Base-by-base conservation (phyloP, 2,329 filamentous ascomycete species). In the Cercospora sojina region DNA sequence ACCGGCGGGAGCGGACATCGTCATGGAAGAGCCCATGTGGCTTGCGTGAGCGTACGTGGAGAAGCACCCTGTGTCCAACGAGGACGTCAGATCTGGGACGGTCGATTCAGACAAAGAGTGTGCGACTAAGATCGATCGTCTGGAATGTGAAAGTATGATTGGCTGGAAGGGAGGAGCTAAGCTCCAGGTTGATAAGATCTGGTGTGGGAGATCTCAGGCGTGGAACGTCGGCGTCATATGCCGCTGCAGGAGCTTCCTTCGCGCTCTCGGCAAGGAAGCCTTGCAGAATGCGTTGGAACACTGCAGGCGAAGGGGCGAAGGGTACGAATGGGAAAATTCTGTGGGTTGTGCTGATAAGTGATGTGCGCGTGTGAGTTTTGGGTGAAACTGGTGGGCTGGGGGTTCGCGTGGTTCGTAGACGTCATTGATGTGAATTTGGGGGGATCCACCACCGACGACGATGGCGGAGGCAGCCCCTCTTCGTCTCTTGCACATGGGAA, bases 371-470 rank as follows among this genome's bases (percentile, higher is more conserved):
- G 27, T 35, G 29, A 32, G 27, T 31, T 27, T 32, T 47, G 13
- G 35, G n/a, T 5, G 56, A 51, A 7, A 31, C 9, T 59, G 47
- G 35, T 12, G 12, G 13, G 16, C 12, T 41, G 16, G 35, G 53
- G 20, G 29, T 13, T 25, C 49, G 38, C 41, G 43, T 18, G 59
- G 43, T 43, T 65, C 25, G 31, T 59, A 57, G 63, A 65, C 63
- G 63, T 65, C 63, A 65, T 65, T 60, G 58, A 49, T 49, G 58
- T 49, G 27, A n/a, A 23, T 49, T 43, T 29, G 41, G 29, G 41
- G 29, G 25, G 58, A 60, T 60, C 58, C 29, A 20, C 23, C 35
- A 43, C 58, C 13, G 13, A 47, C 58, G 35, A 25, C 47, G 27
- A 58, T 20, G 56, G 25, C 56, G 18, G 56, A 47, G 25, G 35